phyloP scores from a whole-genome alignment of 306 rosid genomes.

The apple (Malus domestica) region ASM211411v1 NC_041805.1:627501-628000 shows the following conservation, averaged over 20 bases:
- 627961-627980: not conserved
- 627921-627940: constrained; percentile 31
- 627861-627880: not conserved
- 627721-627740: constrained; percentile 64
- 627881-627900: constrained; percentile 57
- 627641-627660: not conserved
- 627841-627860: not conserved
- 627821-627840: constrained; percentile 22
- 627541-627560: constrained; percentile 96
- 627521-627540: not conserved
- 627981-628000: not conserved
- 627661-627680: constrained; percentile 6
- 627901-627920: constrained; percentile 36
- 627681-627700: not conserved
- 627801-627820: constrained; percentile 49
- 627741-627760: constrained; percentile 86
- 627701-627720: not conserved
- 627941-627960: not conserved
- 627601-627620: constrained; percentile 66
- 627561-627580: constrained; percentile 64
- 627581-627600: constrained; percentile 61
- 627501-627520: not conserved
- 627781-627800: constrained; percentile 69
- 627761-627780: constrained; percentile 53
- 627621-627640: constrained; percentile 1